Conservation (phyloP, 371 early-diverging fungal species). For the Funneliformis caledonium region DNA sequence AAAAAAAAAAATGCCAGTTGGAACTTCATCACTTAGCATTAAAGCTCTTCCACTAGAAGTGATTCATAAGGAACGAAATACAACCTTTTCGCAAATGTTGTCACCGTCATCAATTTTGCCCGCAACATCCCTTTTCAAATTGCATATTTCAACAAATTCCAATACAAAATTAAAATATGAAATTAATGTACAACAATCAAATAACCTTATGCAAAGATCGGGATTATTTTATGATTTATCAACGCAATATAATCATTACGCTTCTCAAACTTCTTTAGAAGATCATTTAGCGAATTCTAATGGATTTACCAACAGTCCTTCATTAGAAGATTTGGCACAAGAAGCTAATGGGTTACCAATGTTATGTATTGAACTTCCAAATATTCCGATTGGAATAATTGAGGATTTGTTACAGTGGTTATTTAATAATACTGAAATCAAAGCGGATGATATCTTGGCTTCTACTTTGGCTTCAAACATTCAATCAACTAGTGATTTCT, state of each 20-base stretch:
- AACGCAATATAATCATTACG: constrained; percentile 3
- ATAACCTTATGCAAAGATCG: constrained; percentile 34
- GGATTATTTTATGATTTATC: constrained; percentile 24
- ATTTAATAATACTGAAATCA: neutral
- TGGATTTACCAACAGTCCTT: neutral
- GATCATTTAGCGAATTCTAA: neutral
- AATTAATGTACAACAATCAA: constrained; percentile 34
- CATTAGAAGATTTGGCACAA: neutral
- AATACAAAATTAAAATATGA: neutral
- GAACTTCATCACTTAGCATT: constrained; percentile 16
- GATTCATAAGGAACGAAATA: neutral
- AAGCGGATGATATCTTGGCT: constrained; percentile 20
- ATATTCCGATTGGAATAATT: constrained; percentile 1
- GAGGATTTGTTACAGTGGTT: constrained; percentile 31
- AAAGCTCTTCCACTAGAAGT: constrained; percentile 29
- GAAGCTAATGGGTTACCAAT: constrained; percentile 35
- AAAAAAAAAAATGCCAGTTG: constrained; percentile 16
- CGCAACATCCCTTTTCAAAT: neutral
- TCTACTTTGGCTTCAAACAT: constrained; percentile 35
- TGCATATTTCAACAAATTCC: neutral
- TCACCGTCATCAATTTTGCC: constrained; percentile 31
- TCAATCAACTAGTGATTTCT: constrained; percentile 20
- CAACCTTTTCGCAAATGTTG: neutral
- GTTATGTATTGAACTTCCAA: constrained; percentile 27
- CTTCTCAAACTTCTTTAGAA: constrained; percentile 1